Evolutionary conservation across 257 asterid species (phyloP).

Genomic region (Lycium barbarum): DNA sequence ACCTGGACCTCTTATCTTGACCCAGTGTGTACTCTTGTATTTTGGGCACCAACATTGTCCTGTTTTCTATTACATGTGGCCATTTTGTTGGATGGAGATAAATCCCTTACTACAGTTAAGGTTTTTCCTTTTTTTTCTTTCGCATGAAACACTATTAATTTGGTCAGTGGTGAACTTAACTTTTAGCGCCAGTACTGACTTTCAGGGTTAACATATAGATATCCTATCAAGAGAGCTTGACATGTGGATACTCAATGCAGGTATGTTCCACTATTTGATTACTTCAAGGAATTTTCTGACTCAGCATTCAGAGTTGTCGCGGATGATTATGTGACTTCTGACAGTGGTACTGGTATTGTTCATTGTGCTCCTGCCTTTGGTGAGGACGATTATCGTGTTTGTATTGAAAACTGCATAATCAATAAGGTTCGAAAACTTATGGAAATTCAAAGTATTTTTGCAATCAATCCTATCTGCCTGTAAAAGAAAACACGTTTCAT

Average conservation of each 20-base stretch:
- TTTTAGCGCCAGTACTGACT: background rate
- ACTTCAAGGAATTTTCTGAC: slow-evolving; percentile 77
- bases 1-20: background rate
- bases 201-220: slow-evolving; percentile 5
- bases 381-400: slow-evolving; percentile 99
- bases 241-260: slow-evolving; percentile 36
- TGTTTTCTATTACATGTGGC: background rate
- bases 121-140: background rate
- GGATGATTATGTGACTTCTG: slow-evolving; percentile 86
- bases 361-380: slow-evolving; percentile 99
- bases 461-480: slow-evolving; percentile 17
- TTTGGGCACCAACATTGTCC: background rate
- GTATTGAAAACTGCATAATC: slow-evolving; percentile 72
- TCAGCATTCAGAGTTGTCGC: slow-evolving; percentile 86
- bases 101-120: background rate
- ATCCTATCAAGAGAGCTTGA: background rate
- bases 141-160: background rate
- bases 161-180: slow-evolving; percentile 14
- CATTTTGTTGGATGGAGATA: background rate
- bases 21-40: background rate
- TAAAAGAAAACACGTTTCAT: background rate
- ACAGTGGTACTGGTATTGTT: slow-evolving; percentile 96
- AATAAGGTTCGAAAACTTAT: slow-evolving; percentile 46
- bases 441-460: slow-evolving; percentile 12
- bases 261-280: slow-evolving; percentile 86